A percentile compares a stretch with the other conserved stretches of the same genome.
phyloP scores from a whole-genome alignment of 2,329 filamentous ascomycete species.

The Colletotrichum australisinense region DNA sequence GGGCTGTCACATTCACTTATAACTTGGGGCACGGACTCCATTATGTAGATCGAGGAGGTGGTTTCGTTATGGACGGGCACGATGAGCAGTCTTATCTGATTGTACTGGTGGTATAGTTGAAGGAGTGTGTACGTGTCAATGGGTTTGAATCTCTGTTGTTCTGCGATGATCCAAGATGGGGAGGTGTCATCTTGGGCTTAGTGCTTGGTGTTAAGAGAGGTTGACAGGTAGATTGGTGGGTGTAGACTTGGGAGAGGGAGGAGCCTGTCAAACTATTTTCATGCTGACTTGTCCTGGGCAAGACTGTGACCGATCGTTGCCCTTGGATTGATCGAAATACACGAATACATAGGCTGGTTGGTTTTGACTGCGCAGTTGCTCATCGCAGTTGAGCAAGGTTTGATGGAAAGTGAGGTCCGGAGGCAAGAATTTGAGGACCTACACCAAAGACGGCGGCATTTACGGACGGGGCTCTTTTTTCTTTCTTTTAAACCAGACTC shows the following conservation, averaged over 20 bases:
- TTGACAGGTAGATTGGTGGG: too few species aligned
- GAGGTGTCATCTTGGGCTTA: background rate
- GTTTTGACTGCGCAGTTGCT: background rate
- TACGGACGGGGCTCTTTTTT: too few species aligned
- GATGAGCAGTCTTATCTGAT: background rate
- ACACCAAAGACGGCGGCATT: too few species aligned
- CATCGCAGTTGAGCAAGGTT: background rate
- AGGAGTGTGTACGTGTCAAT: background rate
- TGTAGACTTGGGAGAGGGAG: background rate
- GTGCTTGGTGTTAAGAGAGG: too few species aligned
- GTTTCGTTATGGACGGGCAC: background rate
- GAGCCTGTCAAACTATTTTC: background rate
- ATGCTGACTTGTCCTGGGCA: too few species aligned
- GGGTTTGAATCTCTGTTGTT: background rate
- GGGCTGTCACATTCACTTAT: background rate
- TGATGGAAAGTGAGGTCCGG: background rate
- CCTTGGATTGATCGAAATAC: background rate
- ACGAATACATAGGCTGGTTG: background rate
- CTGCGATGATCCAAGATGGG: background rate
- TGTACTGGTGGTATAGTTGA: background rate
- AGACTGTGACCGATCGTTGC: background rate
- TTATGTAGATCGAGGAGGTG: background rate
- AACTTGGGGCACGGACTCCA: background rate
- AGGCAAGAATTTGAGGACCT: background rate
- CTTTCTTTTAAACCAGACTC: too few species aligned